Percentiles rank a stretch among this genome's conserved stretches.
These are phyloP conservation scores for Wickerhamomyces ciferrii DNA, from an alignment of 805 yeast genomes.

Conservation along the genomic window DNA sequence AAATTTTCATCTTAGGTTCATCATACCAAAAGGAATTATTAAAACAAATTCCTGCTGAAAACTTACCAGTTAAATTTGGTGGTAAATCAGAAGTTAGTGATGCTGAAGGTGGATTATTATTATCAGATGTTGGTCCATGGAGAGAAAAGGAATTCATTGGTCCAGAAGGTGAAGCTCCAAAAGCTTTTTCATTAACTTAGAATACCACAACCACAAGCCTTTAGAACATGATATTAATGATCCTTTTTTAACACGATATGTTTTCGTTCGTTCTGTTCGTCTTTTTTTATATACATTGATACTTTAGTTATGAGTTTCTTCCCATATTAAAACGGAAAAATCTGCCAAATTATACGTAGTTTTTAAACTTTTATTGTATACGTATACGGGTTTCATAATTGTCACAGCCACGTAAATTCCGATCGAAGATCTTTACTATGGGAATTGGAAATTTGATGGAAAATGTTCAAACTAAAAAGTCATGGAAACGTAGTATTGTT, in stretches of 20 bases:
- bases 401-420: not conserved
- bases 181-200: conserved; percentile 28
- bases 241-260: not conserved
- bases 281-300: too few relatives aligned
- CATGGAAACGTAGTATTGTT: not conserved
- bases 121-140: conserved; percentile 97
- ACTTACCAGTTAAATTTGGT: conserved; percentile 88
- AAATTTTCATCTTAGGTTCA: conserved; percentile 82
- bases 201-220: not conserved
- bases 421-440: not conserved
- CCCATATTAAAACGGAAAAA: too few relatives aligned
- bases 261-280: not conserved
- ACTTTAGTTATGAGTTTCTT: not conserved
- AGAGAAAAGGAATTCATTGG: conserved; percentile 85
- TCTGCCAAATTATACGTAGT: too few relatives aligned
- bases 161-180: conserved; percentile 93
- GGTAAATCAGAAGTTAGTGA: conserved; percentile 67
- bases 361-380: too few relatives aligned
- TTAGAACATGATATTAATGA: not conserved
- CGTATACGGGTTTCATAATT: not conserved
- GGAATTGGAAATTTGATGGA: not conserved
- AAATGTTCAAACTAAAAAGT: not conserved
- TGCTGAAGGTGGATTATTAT: conserved; percentile 72
- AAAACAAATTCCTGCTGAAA: conserved; percentile 90
- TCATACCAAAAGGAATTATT: conserved; percentile 76